A percentile compares a stretch with the other conserved stretches of the same genome.
phyloP scores from a whole-genome alignment of 2,329 filamentous ascomycete genomes.

The Coniella vitis region DNA sequence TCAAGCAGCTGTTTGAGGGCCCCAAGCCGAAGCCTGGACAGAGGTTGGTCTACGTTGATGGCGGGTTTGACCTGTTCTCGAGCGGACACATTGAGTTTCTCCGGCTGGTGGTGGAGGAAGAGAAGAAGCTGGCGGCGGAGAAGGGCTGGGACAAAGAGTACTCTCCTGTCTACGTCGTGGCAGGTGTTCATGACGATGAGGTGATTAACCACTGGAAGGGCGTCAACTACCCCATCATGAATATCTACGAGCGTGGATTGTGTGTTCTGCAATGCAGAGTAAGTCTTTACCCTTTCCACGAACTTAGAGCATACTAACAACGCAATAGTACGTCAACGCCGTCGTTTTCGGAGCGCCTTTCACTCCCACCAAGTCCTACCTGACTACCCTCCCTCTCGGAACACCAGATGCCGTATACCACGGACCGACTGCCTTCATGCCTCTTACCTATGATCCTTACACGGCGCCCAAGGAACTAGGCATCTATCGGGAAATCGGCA shows the following conservation, averaged over 20 bases:
- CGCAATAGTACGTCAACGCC: slow-evolving; percentile 69
- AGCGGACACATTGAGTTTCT: slow-evolving; percentile 97
- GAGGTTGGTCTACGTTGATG: slow-evolving; percentile 88
- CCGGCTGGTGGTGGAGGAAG: slow-evolving; percentile 64
- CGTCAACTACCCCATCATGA: slow-evolving; percentile 99
- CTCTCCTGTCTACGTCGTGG: slow-evolving; percentile 77
- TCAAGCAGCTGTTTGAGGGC: slow-evolving; percentile 63
- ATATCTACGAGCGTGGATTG: slow-evolving; percentile 90
- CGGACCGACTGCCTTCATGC: slow-evolving; percentile 90
- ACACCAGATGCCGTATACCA: slow-evolving; percentile 82
- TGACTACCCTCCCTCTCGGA: slow-evolving; percentile 66
- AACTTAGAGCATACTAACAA: slow-evolving; percentile 18
- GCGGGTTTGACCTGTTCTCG: slow-evolving; percentile 93
- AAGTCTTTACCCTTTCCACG: slow-evolving; percentile 25
- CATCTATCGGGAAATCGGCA: slow-evolving; percentile 73
- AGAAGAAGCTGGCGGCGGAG: slow-evolving; percentile 60
- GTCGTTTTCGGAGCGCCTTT: slow-evolving; percentile 89
- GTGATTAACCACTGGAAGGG: slow-evolving; percentile 97
- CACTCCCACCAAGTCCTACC: slow-evolving; percentile 71
- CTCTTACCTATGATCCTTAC: slow-evolving; percentile 73
- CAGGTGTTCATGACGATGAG: slow-evolving; percentile 87
- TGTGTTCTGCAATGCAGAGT: slow-evolving; percentile 94
- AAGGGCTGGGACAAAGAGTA: slow-evolving; percentile 79
- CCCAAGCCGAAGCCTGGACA: slow-evolving; percentile 69
- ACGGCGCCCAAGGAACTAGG: slow-evolving; percentile 70